A percentile compares a stretch with the other conserved stretches of the same genome.
Evolutionary conservation across 768 basidiomycete species (phyloP).

Genomic region (Ramaria sp.): DNA sequence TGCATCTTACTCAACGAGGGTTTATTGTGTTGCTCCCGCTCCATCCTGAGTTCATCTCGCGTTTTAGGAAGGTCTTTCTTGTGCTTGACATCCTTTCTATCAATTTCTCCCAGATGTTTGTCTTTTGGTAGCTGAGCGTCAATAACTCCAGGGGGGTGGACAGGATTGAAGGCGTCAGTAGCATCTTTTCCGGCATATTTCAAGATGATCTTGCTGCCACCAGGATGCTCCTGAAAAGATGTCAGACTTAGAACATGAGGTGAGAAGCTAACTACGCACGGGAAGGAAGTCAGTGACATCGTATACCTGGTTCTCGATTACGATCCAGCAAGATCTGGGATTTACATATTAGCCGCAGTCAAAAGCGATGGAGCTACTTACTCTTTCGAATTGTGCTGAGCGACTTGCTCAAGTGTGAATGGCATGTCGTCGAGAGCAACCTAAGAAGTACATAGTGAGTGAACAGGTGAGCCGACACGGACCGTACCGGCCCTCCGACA

Average conservation of each 20-base stretch:
- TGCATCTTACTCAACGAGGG: conserved; percentile 63
- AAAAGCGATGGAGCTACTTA: conserved; percentile 15
- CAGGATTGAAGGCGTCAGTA: conserved; percentile 64
- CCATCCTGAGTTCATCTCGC: conserved; percentile 59
- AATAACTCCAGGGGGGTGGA: conserved; percentile 78
- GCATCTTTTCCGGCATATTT: conserved; percentile 81
- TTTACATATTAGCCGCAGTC: background rate
- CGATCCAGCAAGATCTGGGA: conserved; percentile 56
- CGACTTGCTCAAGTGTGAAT: conserved; percentile 40
- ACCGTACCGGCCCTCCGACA: background rate
- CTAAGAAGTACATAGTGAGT: background rate
- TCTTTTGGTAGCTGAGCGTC: conserved; percentile 56
- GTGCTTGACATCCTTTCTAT: conserved; percentile 29
- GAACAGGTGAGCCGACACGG: background rate
- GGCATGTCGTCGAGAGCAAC: background rate
- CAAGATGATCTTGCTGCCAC: conserved; percentile 73
- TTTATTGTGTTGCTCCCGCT: conserved; percentile 44
- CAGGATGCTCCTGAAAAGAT: conserved; percentile 53
- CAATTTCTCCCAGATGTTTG: conserved; percentile 63
- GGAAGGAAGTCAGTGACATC: conserved; percentile 74
- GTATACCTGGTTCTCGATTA: conserved; percentile 72
- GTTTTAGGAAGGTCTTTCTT: conserved; percentile 36
- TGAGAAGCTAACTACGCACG: conserved; percentile 26
- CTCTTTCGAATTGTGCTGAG: conserved; percentile 45
- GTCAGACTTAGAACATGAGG: background rate